Base-by-base conservation (phyloP, 2,329 filamentous ascomycete species). In the Alternaria brassicae region DNA sequence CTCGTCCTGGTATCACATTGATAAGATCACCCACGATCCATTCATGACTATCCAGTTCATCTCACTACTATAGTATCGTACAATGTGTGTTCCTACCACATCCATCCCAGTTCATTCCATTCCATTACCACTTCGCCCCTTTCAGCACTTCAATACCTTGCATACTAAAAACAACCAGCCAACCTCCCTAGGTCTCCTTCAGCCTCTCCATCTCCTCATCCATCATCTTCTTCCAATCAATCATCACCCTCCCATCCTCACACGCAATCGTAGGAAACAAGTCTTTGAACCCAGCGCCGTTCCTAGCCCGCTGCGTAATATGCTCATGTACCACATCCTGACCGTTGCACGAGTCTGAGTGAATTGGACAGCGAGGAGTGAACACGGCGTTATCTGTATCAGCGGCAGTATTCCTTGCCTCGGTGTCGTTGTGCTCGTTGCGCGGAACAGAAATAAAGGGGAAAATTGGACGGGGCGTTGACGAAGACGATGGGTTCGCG, bases 211-310 rank as follows among this genome's bases (percentile, higher is more conserved):
- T 61, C 63, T 68, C 67, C 63, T 74, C 63, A 19, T 51, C 17
- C 52, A 63, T 21, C 32, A 75, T 17, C 51, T 10, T 47, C 13
- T 15, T 17, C 73, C 72, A 75, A 49, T 75, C 69, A 2, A 74
- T 52, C 63, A 74, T 72, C 3, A 54, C 34, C 42, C 69, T 56
- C 0, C 54, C 68, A 4, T 52, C 61, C 2, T 19, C 41, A 12
- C 55, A 44, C 28, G 53, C 10, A 3, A 71, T 40, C 36, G 63
- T 30, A 1, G 73, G 70, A 23, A 67, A 63, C 13, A 49, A 15
- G 1, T 69, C 68, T n/a, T 32, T 48, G 37, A 74, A 72, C 0
- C 68, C 70, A 0, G n/a, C 23, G 0, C 17, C 36, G 19, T 40
- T 13, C 6, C 39, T 36, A 6, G 27, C 42, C 3, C 37, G 17